Evolutionary conservation across 495 filamentous ascomycete genomes (phyloP).

Genomic region (Talaromyces ruber): DNA sequence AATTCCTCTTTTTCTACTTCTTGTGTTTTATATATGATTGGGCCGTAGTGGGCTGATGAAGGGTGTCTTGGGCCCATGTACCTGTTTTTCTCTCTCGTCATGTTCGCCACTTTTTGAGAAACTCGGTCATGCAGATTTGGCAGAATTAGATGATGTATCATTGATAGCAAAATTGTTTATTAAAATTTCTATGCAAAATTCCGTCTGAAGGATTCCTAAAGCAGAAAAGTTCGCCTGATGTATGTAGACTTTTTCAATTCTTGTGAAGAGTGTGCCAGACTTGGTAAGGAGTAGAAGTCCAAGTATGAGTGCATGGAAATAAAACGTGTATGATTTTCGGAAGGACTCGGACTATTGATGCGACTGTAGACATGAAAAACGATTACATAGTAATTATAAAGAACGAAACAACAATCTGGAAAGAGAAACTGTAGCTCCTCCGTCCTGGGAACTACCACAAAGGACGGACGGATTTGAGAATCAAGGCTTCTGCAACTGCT

Average conservation of each 20-base stretch:
- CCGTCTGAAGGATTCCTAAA: no score
- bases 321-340: not conserved
- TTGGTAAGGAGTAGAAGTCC: not conserved
- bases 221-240: no score
- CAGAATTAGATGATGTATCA: not conserved
- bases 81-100: not conserved
- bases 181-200: not conserved
- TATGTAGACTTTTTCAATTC: no score
- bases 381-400: not conserved
- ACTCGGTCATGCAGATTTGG: not conserved
- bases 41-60: not conserved
- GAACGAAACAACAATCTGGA: not conserved
- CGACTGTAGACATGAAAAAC: not conserved
- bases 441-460: not conserved
- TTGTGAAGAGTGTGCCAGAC: not conserved
- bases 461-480: not conserved
- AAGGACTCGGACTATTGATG: not conserved
- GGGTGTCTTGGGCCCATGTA: not conserved
- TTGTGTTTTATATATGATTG: not conserved
- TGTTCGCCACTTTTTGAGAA: not conserved
- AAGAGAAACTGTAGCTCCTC: not conserved
- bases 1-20: not conserved
- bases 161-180: not conserved
- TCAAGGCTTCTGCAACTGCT: conserved; percentile 55
- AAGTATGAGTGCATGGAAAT: not conserved